Base-by-base conservation (phyloP, 2,329 filamentous ascomycete genomes). In the Alternaria arborescens region DNA sequence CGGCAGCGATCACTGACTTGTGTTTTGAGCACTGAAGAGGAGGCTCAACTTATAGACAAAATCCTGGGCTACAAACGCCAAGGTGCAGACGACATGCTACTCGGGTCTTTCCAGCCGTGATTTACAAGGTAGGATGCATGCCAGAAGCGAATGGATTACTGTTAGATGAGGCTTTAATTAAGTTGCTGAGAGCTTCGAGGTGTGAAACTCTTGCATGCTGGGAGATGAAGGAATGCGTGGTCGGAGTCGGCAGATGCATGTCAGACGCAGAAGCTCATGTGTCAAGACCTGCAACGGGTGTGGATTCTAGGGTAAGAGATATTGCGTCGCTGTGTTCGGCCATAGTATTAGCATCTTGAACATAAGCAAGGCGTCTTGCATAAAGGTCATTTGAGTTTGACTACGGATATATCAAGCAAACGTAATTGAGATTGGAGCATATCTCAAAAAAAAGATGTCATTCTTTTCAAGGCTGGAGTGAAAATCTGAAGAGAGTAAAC, bases 101-200 rank as follows among this genome's bases (percentile, higher is more conserved):
- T 58, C 65, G 63, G 61, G 48, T 43, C 44, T 57, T 51, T 61
- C 41, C 53, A 60, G 56, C 68, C 61, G 61, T 47, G 38, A 5
- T 60, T 38, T 55, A 51, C 50, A 61, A 58, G 55, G 50, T 61
- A 28, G 54, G 38, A 60, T 38, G 36, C 34, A 52, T 50, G 26
- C 50, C 55, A 52, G 22, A 42, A 52, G 10, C 26, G 38, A 44
- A 51, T 52, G 51, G 36, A 60, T 47, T 53, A 36, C 28, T 51
- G 11, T 50, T 71, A 73, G 54, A 71, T 72, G 65, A 67, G 54
- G 34, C 18, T 46, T 65, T 70, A 64, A 72, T 72, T 66, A 66
- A 62, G 28, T 55, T 41, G 58, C 38, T 55, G 52, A 57, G 42
- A 48, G 32, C 22, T 50, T 50, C 46, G 52, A 64, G 52, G 52